A percentile compares a stretch with the other conserved stretches of the same genome.
These are phyloP conservation scores for Coix lacrymajobi DNA, from an alignment of 176 grass and related monocot species.

Conservation along the genomic window DNA sequence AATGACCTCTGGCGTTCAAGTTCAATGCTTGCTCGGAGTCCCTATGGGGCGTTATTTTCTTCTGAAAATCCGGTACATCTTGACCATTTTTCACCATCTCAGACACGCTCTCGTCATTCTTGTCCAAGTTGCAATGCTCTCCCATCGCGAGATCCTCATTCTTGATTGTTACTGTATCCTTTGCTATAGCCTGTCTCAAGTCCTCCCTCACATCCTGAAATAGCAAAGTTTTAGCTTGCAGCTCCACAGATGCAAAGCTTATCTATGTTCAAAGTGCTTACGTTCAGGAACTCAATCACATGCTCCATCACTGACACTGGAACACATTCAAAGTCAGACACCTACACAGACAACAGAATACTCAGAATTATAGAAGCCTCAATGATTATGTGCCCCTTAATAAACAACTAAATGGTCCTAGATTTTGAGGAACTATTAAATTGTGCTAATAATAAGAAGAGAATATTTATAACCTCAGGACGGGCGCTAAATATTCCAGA, in stretches of 20 bases:
- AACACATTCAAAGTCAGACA: conserved; percentile 86
- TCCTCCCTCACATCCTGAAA: conserved; percentile 89
- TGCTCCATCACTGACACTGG: conserved; percentile 77
- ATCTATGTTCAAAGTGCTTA: conserved; percentile 42
- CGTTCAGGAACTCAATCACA: conserved; percentile 83
- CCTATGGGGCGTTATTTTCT: conserved; percentile 63
- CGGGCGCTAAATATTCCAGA: conserved; percentile 63
- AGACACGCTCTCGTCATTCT: conserved; percentile 8
- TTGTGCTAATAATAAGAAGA: background rate
- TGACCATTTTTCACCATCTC: conserved; percentile 21
- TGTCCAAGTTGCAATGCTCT: conserved; percentile 2
- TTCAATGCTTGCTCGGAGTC: conserved; percentile 11
- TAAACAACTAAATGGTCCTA: background rate
- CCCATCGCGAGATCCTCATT: conserved; percentile 49
- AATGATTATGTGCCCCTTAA: background rate
- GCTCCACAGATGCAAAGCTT: conserved; percentile 14
- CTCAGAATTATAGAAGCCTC: conserved; percentile 3
- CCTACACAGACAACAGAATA: conserved; percentile 43
- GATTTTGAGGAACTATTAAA: background rate
- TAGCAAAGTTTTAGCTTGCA: conserved; percentile 7
- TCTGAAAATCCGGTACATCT: conserved; percentile 73
- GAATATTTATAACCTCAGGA: conserved; percentile 58
- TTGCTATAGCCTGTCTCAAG: conserved; percentile 62
- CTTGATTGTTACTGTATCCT: conserved; percentile 67
- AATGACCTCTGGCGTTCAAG: background rate